Evolutionary conservation across 768 basidiomycete species (phyloP), one percentile per base, ranked within the genome.

Genomic region (Xanthoconium purpureum): DNA sequence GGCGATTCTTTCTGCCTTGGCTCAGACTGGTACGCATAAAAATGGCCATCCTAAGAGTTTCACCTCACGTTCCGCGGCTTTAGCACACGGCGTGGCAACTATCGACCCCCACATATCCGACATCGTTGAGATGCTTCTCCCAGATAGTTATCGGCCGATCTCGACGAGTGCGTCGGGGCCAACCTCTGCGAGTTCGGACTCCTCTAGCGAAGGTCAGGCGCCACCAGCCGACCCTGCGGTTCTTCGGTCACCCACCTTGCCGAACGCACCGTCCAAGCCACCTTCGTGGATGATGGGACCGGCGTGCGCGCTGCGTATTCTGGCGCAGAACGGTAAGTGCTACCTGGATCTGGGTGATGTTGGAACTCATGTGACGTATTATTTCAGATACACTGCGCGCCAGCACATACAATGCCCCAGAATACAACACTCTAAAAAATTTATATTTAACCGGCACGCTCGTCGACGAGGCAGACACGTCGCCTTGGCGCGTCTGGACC

Each of bases 211-310:
- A n/a, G 40, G 15, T 30, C 45, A 46, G 47, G 2, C 8, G 1
- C 51, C 14, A 28, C 5, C 18, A 18, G n/a, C 24, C 9, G 38
- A 17, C 7, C 9, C 29, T 17, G 1, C 36, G 3, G 38, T 56
- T 3, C 0, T 39, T 39, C 33, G 5, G 32, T 33, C 35, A 15
- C 24, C 49, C 6, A 17, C n/a, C n/a, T 17, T 45, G 18, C 33
- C 24, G 15, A 36, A 36, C 39, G 3, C 17, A n/a, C 42, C 32
- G 11, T n/a, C 42, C 14, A 51, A 8, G 30, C 54, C 62, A 37
- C 52, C 59, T 53, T 63, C 67, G 5, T 52, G 51, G 58, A 62
- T 68, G 65, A 12, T 68, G 55, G 66, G 66, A 33, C 64, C 67
- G 5, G 58, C 66, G 18, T 68, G 60, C 30, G 67, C 67, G 12